phyloP scores from a whole-genome alignment of 352 stramenopile genomes.

The Thalassiosira mediterranea region DNA sequence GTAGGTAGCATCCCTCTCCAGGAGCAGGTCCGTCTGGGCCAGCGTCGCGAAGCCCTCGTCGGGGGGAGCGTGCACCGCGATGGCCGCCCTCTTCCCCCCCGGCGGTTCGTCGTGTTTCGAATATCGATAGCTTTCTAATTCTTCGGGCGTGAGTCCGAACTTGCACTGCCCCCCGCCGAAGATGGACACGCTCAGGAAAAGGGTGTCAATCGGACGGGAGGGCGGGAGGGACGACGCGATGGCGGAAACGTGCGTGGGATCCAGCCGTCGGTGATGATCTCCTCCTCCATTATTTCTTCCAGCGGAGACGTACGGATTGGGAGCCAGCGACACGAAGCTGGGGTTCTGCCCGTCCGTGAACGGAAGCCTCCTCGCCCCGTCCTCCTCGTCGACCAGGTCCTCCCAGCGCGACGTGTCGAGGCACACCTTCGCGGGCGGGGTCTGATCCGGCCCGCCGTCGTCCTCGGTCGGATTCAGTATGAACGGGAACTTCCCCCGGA shows the following conservation, averaged over 20 bases:
- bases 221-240: constrained; percentile 6
- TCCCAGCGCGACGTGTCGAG: constrained; percentile 57
- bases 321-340: constrained; percentile 62
- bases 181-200: constrained; percentile 39
- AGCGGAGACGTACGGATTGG: constrained; percentile 24
- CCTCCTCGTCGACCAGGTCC: constrained; percentile 12
- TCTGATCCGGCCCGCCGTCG: neutral
- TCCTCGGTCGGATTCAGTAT: constrained; percentile 45
- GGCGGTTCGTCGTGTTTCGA: constrained; percentile 41
- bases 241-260: constrained; percentile 31
- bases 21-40: constrained; percentile 64
- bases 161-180: constrained; percentile 73
- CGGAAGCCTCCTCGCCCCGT: constrained; percentile 39
- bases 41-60: constrained; percentile 49
- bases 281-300: constrained; percentile 4
- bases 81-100: constrained; percentile 62
- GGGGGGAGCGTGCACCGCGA: constrained; percentile 46
- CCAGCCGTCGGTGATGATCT: constrained; percentile 30
- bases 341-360: constrained; percentile 84
- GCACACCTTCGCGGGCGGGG: constrained; percentile 39
- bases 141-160: constrained; percentile 56
- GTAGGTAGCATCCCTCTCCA: constrained; percentile 68
- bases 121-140: constrained; percentile 51
- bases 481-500: constrained; percentile 71
- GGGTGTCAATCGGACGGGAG: constrained; percentile 13